Conservation (phyloP, 257 asterid genomes). For the Solanum lycopersicoides region DNA sequence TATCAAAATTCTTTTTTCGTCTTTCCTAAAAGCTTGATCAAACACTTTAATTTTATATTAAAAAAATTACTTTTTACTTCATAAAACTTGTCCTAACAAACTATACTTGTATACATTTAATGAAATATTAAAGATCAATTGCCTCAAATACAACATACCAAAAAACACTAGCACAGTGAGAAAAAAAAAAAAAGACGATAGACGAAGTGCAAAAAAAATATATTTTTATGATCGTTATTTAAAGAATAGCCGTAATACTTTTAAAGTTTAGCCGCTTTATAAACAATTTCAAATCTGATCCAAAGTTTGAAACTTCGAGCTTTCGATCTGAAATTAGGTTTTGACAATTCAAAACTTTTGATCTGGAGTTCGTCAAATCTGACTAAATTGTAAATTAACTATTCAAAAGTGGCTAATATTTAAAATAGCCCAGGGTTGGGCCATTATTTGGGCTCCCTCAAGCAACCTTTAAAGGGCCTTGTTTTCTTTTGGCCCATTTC, state of each 20-base stretch:
- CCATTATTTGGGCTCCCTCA: background rate
- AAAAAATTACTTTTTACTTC: background rate
- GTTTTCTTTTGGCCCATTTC: background rate
- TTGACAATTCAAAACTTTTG: background rate
- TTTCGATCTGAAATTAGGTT: background rate
- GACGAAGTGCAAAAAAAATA: too few relatives aligned
- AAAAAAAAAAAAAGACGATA: too few relatives aligned
- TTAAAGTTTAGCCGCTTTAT: background rate
- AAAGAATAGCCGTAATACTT: background rate
- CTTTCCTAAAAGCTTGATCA: too few relatives aligned
- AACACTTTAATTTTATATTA: too few relatives aligned
- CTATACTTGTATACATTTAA: background rate
- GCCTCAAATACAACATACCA: too few relatives aligned
- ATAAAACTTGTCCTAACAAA: background rate
- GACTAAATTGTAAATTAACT: background rate
- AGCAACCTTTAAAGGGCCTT: background rate
- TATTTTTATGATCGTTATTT: background rate
- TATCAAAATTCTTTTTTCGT: too few relatives aligned
- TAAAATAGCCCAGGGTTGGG: background rate
- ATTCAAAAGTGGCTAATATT: background rate
- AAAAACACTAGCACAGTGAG: too few relatives aligned
- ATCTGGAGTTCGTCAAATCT: background rate
- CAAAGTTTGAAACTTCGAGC: background rate
- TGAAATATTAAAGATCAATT: background rate
- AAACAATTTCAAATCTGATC: background rate